Evolutionary conservation across 306 rosid species (phyloP).

Genomic region (cucumber (Cucumis sativus)): Cucumber_9930_V3 NC_026655.2:8068501-8069000

Average conservation of each 20-base stretch:
- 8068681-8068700: slow-evolving; percentile 27
- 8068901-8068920: not conserved
- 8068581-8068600: slow-evolving; percentile 43
- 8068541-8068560: slow-evolving; percentile 35
- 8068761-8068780: not conserved
- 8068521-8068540: not conserved
- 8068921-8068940: not conserved
- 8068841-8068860: not conserved
- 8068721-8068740: slow-evolving; percentile 16
- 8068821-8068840: not conserved
- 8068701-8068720: slow-evolving; percentile 59
- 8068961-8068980: not conserved
- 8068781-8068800: no score
- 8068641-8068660: slow-evolving; percentile 26
- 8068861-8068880: not conserved
- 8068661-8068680: slow-evolving; percentile 43
- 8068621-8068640: slow-evolving; percentile 32
- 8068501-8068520: not conserved
- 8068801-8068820: not conserved
- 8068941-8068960: not conserved
- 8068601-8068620: slow-evolving; percentile 26
- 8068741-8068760: not conserved
- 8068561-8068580: slow-evolving; percentile 57
- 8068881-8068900: not conserved
- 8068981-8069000: not conserved